Conservation (phyloP, 208 protist species). For the Trypanosoma melophagium region DNA sequence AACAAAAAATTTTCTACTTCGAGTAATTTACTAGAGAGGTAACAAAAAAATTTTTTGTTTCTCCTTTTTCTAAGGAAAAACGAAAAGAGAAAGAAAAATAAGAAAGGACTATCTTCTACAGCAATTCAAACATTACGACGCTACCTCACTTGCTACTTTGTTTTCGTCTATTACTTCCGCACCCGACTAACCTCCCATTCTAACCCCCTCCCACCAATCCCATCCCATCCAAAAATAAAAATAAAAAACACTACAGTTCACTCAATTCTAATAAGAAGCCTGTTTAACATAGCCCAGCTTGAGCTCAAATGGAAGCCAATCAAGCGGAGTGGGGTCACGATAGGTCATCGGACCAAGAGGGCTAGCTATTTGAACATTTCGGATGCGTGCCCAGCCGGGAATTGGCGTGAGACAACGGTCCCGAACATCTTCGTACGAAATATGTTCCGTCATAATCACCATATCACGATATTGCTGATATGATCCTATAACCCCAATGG, state of each 20-base stretch:
- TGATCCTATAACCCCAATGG: slow-evolving; percentile 48
- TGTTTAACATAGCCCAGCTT: slow-evolving; percentile 90
- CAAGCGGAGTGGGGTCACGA: slow-evolving; percentile 84
- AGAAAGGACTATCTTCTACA: slow-evolving; percentile 23
- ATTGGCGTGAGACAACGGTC: slow-evolving; percentile 88
- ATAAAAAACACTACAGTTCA: slow-evolving; percentile 7
- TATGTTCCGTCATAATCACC: slow-evolving; percentile 79
- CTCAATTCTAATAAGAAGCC: slow-evolving; percentile 68
- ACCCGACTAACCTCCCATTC: slow-evolving; percentile 1
- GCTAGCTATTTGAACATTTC: slow-evolving; percentile 57
- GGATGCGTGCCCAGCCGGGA: slow-evolving; percentile 78
- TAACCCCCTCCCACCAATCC: neutral
- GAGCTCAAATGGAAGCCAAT: slow-evolving; percentile 89
- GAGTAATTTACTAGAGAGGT: slow-evolving; percentile 10
- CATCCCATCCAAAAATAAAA: neutral
- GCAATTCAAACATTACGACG: slow-evolving; percentile 5
- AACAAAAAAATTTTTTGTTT: too few species aligned
- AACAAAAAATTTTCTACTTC: neutral
- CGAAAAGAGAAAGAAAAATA: slow-evolving; percentile 20
- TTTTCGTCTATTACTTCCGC: slow-evolving; percentile 19
- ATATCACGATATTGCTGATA: slow-evolving; percentile 89
- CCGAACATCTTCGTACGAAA: slow-evolving; percentile 87
- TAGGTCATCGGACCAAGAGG: slow-evolving; percentile 70
- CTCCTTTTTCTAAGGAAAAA: neutral
- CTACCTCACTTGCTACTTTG: slow-evolving; percentile 5